Evolutionary conservation across 345 rosid genomes (phyloP).

Genomic region (Acer negundo): DNA sequence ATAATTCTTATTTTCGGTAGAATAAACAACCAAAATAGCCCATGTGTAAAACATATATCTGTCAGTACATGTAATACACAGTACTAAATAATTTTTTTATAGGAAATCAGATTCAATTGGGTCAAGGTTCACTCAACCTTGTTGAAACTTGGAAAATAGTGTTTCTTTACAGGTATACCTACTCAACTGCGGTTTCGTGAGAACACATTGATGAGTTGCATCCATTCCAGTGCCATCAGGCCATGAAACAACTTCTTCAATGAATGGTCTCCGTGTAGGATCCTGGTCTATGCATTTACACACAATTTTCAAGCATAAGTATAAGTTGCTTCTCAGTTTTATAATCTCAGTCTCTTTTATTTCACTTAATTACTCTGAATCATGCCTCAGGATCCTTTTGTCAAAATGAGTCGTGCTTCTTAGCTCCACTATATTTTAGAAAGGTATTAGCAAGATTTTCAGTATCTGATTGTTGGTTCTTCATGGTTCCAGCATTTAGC

Average conservation of each 20-base stretch:
- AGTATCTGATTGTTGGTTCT: neutral
- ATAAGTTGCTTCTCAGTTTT: conserved; percentile 57
- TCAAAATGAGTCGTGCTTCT: neutral
- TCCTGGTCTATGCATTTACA: conserved; percentile 79
- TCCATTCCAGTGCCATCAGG: conserved; percentile 52
- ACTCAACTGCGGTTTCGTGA: conserved; percentile 20
- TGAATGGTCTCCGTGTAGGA: conserved; percentile 68
- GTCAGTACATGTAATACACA: conserved; percentile 14
- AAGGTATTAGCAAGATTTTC: neutral
- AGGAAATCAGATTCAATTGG: conserved; percentile 17
- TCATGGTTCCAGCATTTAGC: neutral
- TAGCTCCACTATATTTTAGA: neutral
- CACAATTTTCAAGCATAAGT: conserved; percentile 68
- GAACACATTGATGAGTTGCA: conserved; percentile 27
- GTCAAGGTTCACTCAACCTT: conserved; percentile 20
- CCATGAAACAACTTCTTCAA: conserved; percentile 71
- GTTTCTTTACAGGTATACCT: conserved; percentile 40
- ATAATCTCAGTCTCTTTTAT: conserved; percentile 56
- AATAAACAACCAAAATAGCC: conserved; percentile 26
- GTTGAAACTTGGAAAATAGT: conserved; percentile 15
- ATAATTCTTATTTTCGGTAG: conserved; percentile 19
- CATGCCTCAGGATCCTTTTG: neutral
- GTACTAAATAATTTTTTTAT: neutral
- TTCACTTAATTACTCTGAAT: neutral
- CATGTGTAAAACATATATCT: conserved; percentile 25